Percentiles rank a stretch among this genome's conserved stretches.
phyloP scores from a whole-genome alignment of 495 filamentous ascomycete species.

The Pyrenula aspistea region DNA sequence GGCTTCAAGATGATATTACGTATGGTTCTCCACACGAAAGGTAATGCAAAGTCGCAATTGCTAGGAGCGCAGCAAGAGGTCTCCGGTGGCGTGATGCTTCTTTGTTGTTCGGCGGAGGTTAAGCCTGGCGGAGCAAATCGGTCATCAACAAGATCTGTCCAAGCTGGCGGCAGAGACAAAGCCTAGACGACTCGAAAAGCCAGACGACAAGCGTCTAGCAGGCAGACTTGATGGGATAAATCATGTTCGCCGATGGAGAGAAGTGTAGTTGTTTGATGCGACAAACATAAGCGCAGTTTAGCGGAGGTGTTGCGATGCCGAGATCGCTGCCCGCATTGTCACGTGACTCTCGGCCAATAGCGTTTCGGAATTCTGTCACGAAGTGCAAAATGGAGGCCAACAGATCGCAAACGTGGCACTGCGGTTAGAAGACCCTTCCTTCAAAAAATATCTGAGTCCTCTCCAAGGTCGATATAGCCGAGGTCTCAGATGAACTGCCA shows the following conservation, averaged over 20 bases:
- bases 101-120: neutral
- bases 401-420: neutral
- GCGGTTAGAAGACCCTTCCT: neutral
- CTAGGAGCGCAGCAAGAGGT: too few relatives aligned
- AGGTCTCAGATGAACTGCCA: neutral
- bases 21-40: too few relatives aligned
- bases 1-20: too few relatives aligned
- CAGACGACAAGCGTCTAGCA: conserved; percentile 34
- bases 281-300: neutral
- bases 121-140: conserved; percentile 6
- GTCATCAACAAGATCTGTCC: conserved; percentile 14
- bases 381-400: neutral
- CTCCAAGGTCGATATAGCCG: neutral
- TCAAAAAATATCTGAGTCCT: neutral
- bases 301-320: neutral
- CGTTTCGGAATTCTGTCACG: neutral
- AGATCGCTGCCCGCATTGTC: neutral
- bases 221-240: conserved; percentile 9
- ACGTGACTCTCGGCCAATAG: neutral
- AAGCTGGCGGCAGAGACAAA: conserved; percentile 22
- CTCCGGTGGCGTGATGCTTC: neutral
- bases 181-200: conserved; percentile 10
- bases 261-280: neutral
- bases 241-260: conserved; percentile 11
- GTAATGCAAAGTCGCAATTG: too few relatives aligned